Evolutionary conservation across 306 rosid species (phyloP).

Genomic region (Crotalaria pallida): DNA sequence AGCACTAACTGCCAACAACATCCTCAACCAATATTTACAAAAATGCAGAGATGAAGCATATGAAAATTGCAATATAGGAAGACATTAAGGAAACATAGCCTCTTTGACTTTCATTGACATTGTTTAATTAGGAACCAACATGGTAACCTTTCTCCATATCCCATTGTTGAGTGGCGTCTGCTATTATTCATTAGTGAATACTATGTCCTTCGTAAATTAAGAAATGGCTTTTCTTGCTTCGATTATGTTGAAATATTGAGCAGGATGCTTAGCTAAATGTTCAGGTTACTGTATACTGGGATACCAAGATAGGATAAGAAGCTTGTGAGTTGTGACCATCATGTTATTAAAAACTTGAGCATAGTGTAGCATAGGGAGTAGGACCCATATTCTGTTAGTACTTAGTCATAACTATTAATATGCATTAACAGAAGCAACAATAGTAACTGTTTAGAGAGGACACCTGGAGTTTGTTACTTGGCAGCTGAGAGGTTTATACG

Average conservation of each 20-base stretch:
- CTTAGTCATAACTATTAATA: too few species aligned
- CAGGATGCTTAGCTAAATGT: neutral
- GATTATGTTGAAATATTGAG: neutral
- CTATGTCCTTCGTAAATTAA: neutral
- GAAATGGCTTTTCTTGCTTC: constrained; percentile 2
- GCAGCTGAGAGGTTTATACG: too few species aligned
- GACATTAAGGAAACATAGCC: neutral
- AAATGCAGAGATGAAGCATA: neutral
- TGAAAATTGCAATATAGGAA: neutral
- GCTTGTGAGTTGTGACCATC: too few species aligned
- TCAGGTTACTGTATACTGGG: neutral
- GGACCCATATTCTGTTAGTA: too few species aligned
- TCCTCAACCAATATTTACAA: neutral
- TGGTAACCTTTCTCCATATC: neutral
- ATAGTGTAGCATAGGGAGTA: too few species aligned
- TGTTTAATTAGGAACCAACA: neutral
- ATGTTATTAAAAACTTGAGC: too few species aligned
- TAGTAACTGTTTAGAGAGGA: too few species aligned
- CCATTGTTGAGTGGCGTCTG: neutral
- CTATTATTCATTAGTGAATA: neutral
- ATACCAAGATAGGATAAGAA: neutral
- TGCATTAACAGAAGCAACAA: too few species aligned
- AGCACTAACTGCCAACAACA: neutral
- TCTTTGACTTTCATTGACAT: neutral
- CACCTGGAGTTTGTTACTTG: too few species aligned